Conservation (phyloP, 208 protist genomes). For the Lotmaria passim region DNA sequence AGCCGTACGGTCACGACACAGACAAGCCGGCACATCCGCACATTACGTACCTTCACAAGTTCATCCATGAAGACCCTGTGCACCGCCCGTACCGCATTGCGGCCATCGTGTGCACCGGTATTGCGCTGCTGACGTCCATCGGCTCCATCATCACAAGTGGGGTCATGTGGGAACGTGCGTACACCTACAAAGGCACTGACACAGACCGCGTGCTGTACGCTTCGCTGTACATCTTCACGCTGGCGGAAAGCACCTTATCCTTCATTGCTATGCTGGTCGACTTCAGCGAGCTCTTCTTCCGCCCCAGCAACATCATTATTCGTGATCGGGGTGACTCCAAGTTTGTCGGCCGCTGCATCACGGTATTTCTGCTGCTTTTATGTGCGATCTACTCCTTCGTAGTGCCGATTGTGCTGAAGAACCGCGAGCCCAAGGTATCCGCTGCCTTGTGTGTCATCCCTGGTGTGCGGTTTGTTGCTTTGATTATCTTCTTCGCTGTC, state of each 20-base stretch:
- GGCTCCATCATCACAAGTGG: conserved; percentile 16
- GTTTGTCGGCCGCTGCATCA: conserved; percentile 18
- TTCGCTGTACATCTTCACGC: conserved; percentile 16
- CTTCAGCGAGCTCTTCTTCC: conserved; percentile 20
- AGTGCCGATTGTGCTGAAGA: conserved; percentile 19
- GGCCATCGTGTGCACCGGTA: conserved; percentile 2
- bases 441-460: conserved; percentile 10
- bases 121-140: conserved; percentile 13
- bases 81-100: conserved; percentile 14
- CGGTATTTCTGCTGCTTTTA: conserved; percentile 8
- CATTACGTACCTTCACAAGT: background rate
- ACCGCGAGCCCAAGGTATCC: conserved; percentile 8
- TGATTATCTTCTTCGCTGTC: conserved; percentile 13
- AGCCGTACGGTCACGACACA: background rate
- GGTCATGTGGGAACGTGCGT: conserved; percentile 12
- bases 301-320: conserved; percentile 1
- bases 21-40: background rate
- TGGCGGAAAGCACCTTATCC: conserved; percentile 8
- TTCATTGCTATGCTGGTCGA: conserved; percentile 14
- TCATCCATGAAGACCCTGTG: background rate
- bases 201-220: conserved; percentile 17
- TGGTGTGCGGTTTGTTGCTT: conserved; percentile 7
- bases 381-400: conserved; percentile 15
- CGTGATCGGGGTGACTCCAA: background rate
- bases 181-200: conserved; percentile 6